Base-by-base conservation (phyloP, 345 rosid species). In the Excoecaria agallocha region DNA sequence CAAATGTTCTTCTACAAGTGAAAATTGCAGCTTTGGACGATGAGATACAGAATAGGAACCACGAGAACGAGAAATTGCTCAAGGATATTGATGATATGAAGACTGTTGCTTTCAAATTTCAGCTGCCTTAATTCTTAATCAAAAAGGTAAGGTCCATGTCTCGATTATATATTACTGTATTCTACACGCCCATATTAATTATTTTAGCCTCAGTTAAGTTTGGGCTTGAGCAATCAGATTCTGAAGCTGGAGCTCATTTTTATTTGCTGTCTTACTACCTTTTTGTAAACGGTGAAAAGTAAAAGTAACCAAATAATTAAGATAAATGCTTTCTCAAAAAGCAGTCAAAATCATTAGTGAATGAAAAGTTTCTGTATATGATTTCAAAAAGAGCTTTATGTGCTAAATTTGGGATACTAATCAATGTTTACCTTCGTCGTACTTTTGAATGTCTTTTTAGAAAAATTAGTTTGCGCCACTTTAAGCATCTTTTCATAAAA, bases 11-110 rank as follows among this genome's bases (percentile, higher is more conserved):
- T 19, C 22, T 19, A 35, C 25, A 12, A 56, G 46, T 71, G 66
- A 25, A 37, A 66, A 63, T 54, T 78, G 80, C 82, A 86, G 87
- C 82, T 72, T 65, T 86, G 68, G 45, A 56, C 59, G 82, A 15
- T 62, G 86, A 81, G 81, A 75, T 81, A 75, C 78, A 75, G 68
- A 77, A 65, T 1, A 49, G 43, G 78, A 80, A 73, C 55, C 60
- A 43, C 60, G 82, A 82, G 82, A 86, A 84, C 57, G 82, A 86
- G 74, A 74, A 75, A 58, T 12, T 82, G 69, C 70, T 82, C 24
- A 67, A 72, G 77, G 83, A 80, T n/a, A 84, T 86, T 78, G 72
- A 73, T 49, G 74, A 66, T 57, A 55, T 77, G 84, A 82, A 74
- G 80, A 78, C 74, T 25, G 52, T 52, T 84, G 66, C 38, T 41